Evolutionary conservation across 495 filamentous ascomycete species (phyloP), one percentile per base, ranked within the genome.

Genomic region (Lepidopterella palustris): DNA sequence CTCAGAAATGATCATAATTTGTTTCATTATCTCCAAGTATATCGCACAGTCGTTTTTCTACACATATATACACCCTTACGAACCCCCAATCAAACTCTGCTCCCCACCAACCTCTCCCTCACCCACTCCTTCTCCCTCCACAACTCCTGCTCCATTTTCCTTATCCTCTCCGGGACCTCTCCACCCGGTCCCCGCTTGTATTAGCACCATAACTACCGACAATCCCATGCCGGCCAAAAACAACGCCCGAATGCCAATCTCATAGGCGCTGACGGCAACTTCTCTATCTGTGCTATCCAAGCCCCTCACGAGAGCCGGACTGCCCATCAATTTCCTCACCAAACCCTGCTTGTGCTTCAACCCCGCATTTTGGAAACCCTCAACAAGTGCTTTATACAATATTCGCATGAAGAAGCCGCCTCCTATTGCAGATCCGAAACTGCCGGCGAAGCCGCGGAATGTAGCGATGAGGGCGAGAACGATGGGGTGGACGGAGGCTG

Each of bases 171-270:
- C n/a, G n/a, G n/a, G n/a, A n/a, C n/a, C 35, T 31, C 57, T 78
- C 87, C 87, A 88, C 2, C 88, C 87, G 4, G 86, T 86, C 11
- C 79, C 82, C 1, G 86, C 86, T 71, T 90, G 87, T 27, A 87
- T 65, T 4, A 79, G 57, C 24, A 82, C 69, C 29, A 84, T 79
- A 5, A 80, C 31, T 8, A 83, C 55, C 20, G 80, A 79, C 55
- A 89, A 57, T 21, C 70, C 79, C 31, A 78, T 77, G 1, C 80
- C 81, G 13, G 78, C 77, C 48, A 82, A 65, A 59, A 88, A 87
- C 47, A 90, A 64, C 21, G 73, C 74, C 26, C 71, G 77, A 39
- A 89, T 62, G 0, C 81, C 85, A 18, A 72, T 68, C 62, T 83
- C 78, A 64, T 90, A 91, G 2, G 82, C 83, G 11, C 70, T 53